phyloP scores from a whole-genome alignment of 177 flowering plant genomes.

The Vitis hybrid region DNA sequence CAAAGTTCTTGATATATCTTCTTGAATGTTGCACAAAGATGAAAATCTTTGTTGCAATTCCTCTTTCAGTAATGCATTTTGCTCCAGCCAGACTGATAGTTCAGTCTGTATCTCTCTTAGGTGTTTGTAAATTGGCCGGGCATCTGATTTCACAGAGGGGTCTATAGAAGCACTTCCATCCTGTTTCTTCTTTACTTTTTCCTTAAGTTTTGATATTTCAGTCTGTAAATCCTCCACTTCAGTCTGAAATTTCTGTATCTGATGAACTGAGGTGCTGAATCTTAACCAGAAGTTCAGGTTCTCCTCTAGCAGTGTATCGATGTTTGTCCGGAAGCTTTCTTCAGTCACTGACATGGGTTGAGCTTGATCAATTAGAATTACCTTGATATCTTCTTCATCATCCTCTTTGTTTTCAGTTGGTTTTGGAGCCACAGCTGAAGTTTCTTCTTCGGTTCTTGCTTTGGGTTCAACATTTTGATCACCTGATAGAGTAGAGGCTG shows the following conservation, averaged over 20 bases:
- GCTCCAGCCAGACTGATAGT: constrained; percentile 64
- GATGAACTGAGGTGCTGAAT: constrained; percentile 59
- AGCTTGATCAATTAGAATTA: constrained; percentile 21
- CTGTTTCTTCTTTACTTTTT: constrained; percentile 26
- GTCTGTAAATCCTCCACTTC: constrained; percentile 43
- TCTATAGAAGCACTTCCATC: constrained; percentile 28
- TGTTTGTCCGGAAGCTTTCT: constrained; percentile 49
- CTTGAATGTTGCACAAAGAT: constrained; percentile 58
- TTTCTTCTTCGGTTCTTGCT: constrained; percentile 7
- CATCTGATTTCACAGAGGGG: constrained; percentile 47
- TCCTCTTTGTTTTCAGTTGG: constrained; percentile 10
- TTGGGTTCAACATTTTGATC: constrained; percentile 15
- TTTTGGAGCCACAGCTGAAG: neutral
- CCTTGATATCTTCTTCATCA: constrained; percentile 26
- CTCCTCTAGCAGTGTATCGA: constrained; percentile 67
- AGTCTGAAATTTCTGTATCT: constrained; percentile 61
- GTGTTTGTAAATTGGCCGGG: constrained; percentile 54
- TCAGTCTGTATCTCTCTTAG: constrained; percentile 63
- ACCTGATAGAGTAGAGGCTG: constrained; percentile 7
- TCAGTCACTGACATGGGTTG: constrained; percentile 34
- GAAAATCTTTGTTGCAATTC: constrained; percentile 55
- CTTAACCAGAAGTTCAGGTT: constrained; percentile 75
- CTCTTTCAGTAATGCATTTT: constrained; percentile 47
- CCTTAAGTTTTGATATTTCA: constrained; percentile 34
- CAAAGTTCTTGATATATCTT: constrained; percentile 52